These are phyloP conservation scores for Phoenix roebelenii DNA, from an alignment of 176 grass and related monocot species.

Conservation along the genomic window DNA sequence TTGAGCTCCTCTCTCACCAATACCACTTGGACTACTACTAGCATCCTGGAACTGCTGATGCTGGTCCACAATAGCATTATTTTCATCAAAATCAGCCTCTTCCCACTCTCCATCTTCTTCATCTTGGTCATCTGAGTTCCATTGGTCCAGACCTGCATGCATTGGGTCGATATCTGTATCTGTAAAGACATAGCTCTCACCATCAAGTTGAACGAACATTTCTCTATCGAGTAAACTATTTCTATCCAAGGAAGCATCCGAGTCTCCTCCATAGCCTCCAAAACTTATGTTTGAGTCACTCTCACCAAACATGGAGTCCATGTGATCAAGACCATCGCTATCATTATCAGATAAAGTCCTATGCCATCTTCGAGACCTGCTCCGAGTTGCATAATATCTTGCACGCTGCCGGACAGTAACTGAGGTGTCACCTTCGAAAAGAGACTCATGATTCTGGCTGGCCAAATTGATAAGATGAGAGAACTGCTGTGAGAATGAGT, in stretches of 20 bases:
- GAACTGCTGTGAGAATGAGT: slow-evolving; percentile 53
- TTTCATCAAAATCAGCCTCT: slow-evolving; percentile 53
- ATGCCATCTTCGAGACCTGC: slow-evolving; percentile 34
- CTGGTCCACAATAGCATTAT: slow-evolving; percentile 9
- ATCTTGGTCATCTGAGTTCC: slow-evolving; percentile 64
- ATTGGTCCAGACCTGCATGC: slow-evolving; percentile 53
- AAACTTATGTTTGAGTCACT: slow-evolving; percentile 66
- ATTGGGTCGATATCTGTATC: slow-evolving; percentile 83
- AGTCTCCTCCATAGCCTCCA: slow-evolving; percentile 51
- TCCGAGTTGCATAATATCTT: slow-evolving; percentile 39
- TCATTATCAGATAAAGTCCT: slow-evolving; percentile 49
- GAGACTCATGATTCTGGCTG: slow-evolving; percentile 45
- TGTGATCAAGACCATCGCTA: slow-evolving; percentile 43
- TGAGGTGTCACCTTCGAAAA: slow-evolving; percentile 17
- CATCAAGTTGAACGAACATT: slow-evolving; percentile 42
- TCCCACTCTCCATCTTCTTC: slow-evolving; percentile 44
- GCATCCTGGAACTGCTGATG: slow-evolving; percentile 24
- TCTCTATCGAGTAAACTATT: slow-evolving; percentile 36
- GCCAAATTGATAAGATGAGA: slow-evolving; percentile 61
- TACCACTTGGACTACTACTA: slow-evolving; percentile 18
- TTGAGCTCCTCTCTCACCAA: slow-evolving; percentile 21
- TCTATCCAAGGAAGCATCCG: slow-evolving; percentile 59
- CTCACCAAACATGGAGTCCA: slow-evolving; percentile 51
- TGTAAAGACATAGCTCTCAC: slow-evolving; percentile 42
- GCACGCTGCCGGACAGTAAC: slow-evolving; percentile 8